Percentiles rank a stretch among this genome's conserved stretches.
Conservation (phyloP, 1,284 basidiomycete species). For the Phenoliferia sp. region DNA sequence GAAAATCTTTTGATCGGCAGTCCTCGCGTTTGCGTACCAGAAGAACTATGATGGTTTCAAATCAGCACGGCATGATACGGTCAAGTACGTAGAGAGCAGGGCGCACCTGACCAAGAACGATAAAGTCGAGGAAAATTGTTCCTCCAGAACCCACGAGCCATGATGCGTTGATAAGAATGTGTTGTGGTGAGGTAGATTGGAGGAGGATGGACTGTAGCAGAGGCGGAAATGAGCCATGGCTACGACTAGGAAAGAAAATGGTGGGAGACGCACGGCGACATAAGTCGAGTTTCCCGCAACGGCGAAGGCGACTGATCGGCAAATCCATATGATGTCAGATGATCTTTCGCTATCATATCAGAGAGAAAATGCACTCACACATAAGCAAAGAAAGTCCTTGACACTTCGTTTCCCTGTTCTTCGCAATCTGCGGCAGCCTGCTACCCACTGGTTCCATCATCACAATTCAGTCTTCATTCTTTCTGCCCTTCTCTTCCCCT, state of each 20-base stretch:
- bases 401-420: conserved; percentile 37
- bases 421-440: conserved; percentile 33
- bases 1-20: not conserved
- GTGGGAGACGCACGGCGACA: conserved; percentile 27
- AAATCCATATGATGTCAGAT: no score
- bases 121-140: conserved; percentile 37
- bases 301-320: conserved; percentile 26
- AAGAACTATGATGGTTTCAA: conserved; percentile 9
- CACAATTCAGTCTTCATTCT: not conserved
- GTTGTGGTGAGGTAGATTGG: conserved; percentile 24
- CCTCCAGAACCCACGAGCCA: conserved; percentile 37
- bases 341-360: not conserved
- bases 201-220: conserved; percentile 32
- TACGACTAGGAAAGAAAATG: not conserved
- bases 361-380: conserved; percentile 16
- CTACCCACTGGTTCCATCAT: conserved; percentile 16
- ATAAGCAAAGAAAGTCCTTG: conserved; percentile 36
- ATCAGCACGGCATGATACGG: not conserved
- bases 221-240: not conserved
- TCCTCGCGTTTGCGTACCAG: not conserved
- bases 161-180: conserved; percentile 34
- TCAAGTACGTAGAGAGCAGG: not conserved
- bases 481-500: not conserved
- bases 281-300: conserved; percentile 37
- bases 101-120: conserved; percentile 32